A percentile compares a stretch with the other conserved stretches of the same genome.
Conservation (phyloP, 495 filamentous ascomycete genomes). For the Stereocaulon alpinum region DNA sequence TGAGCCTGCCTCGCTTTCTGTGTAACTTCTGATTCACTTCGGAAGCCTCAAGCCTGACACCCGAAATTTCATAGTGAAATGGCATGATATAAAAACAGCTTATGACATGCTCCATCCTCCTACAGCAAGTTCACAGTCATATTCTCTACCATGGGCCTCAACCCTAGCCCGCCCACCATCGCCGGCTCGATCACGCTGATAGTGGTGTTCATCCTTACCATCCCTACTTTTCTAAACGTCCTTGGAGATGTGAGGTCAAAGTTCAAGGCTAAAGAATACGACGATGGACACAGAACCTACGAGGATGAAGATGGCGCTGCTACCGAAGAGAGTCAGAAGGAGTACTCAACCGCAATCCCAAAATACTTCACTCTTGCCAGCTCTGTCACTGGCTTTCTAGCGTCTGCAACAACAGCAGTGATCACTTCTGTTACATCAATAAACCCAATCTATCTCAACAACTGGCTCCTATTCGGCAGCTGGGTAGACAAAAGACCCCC, state of each 20-base stretch:
- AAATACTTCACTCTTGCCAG: conserved; percentile 36
- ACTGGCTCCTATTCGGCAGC: conserved; percentile 33
- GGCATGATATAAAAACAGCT: too few species aligned
- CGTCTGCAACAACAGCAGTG: conserved; percentile 37
- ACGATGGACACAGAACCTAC: conserved; percentile 31
- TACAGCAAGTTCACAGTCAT: background rate
- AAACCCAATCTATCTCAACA: conserved; percentile 25
- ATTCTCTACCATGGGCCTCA: background rate
- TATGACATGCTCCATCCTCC: background rate
- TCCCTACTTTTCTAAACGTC: background rate
- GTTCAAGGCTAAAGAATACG: background rate
- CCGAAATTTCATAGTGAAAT: too few species aligned
- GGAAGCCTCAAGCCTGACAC: too few species aligned
- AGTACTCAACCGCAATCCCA: conserved; percentile 40
- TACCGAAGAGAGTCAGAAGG: conserved; percentile 42
- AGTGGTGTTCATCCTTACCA: background rate
- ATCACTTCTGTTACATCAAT: conserved; percentile 27
- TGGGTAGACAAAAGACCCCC: conserved; percentile 35
- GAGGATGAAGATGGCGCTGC: conserved; percentile 55
- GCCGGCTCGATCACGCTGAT: background rate
- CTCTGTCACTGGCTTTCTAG: conserved; percentile 34
- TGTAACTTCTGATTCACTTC: too few species aligned
- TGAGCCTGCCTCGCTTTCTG: too few species aligned
- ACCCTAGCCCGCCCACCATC: background rate
- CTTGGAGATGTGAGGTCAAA: conserved; percentile 1